Evolutionary conservation across 306 rosid genomes (phyloP), one percentile per base, ranked within the genome.

Genomic region (Cicer pinnatifidum): DNA sequence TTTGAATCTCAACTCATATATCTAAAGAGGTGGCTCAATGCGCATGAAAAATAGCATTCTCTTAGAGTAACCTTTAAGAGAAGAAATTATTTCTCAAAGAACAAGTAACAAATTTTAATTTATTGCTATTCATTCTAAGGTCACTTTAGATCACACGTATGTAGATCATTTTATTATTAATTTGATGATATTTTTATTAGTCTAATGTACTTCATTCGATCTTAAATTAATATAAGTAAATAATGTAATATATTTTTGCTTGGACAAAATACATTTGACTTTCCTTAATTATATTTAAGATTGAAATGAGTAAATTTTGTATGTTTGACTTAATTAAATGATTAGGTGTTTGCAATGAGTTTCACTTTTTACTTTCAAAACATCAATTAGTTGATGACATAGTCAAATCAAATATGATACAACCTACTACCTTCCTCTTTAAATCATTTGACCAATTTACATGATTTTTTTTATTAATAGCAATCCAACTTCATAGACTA

Each of bases 301-400:
- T 28, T 28, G 33, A 28, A 28, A 28, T 28, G 33, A 28, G 4
- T 28, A 28, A 28, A 28, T 28, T 28, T 28, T 28, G 33, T 28
- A 28, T 28, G 11, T 72, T 80, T 80, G 83, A 81, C 86, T 75
- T 43, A 38, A 74, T 63, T 35, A 46, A 59, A 67, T 53, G 63
- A 56, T 56, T 28, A 28, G 0, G 0, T 28, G 33, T 57, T 57
- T 12, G 1, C 63, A 57, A 19, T 1, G 56, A 47, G 64, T 65
- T 44, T 79, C 67, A 64, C 82, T 50, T 47, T 61, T 70, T 16
- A 19, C 57, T 8, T 59, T 61, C 46, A 40, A 52, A 51, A 41
- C 73, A 78, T 51, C 44, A 60, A 60, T 41, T 16, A 60, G 68
- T 57, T 71, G 65, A 59, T 59, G 66, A 56, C 64, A 52, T 28